phyloP scores from a whole-genome alignment of 1,284 basidiomycete genomes.

The Volvariella volvacea region DNA sequence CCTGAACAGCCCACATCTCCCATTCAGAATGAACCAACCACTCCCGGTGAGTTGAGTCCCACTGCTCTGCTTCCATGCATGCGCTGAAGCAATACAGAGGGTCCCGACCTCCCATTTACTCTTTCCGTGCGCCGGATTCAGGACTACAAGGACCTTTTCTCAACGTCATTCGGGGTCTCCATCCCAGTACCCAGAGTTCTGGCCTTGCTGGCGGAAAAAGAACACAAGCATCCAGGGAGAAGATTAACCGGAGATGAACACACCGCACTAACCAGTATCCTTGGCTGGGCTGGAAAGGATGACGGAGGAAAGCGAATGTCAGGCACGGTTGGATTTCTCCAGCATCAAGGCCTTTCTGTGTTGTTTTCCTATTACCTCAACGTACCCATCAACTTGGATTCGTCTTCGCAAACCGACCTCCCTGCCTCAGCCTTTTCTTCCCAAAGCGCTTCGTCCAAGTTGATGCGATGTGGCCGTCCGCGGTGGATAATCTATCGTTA shows the following conservation, averaged over 20 bases:
- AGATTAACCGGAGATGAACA: conserved; percentile 50
- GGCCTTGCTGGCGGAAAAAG: conserved; percentile 40
- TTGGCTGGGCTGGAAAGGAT: conserved; percentile 52
- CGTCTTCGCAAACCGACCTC: conserved; percentile 6
- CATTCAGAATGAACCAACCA: no score
- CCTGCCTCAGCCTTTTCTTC: conserved; percentile 6
- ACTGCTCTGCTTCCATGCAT: no score
- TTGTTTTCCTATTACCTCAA: conserved; percentile 38
- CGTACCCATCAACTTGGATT: conserved; percentile 20
- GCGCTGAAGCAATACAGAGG: neutral
- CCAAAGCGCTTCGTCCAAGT: conserved; percentile 1
- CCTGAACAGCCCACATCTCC: no score
- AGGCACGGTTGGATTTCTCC: conserved; percentile 46
- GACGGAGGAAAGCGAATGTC: conserved; percentile 38
- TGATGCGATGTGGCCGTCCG: conserved; percentile 30
- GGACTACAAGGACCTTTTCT: conserved; percentile 32
- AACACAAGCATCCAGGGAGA: conserved; percentile 29
- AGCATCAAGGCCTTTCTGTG: conserved; percentile 52
- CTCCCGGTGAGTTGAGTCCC: no score
- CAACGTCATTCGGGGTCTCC: conserved; percentile 44
- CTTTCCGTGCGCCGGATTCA: conserved; percentile 33
- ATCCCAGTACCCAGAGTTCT: conserved; percentile 42
- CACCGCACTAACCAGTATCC: conserved; percentile 39
- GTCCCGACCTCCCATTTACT: conserved; percentile 26
- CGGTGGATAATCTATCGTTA: conserved; percentile 44